phyloP scores from a whole-genome alignment of 441 rosid species.

The Pelargonium myrrhifolium region DNA sequence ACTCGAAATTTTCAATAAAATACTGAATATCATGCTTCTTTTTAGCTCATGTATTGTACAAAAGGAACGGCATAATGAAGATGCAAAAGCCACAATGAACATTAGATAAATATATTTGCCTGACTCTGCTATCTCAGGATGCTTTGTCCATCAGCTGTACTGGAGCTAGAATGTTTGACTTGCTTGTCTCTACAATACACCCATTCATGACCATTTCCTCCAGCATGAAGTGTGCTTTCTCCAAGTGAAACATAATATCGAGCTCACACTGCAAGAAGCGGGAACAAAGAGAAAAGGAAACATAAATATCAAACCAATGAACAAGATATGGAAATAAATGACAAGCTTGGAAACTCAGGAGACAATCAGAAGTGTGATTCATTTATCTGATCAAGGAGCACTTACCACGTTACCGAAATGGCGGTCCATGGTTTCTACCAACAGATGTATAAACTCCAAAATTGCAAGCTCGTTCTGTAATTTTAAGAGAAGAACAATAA shows the following conservation, averaged over 20 bases:
- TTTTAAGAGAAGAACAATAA: neutral
- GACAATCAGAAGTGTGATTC: neutral
- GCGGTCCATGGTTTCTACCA: conserved; percentile 26
- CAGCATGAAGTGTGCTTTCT: conserved; percentile 95
- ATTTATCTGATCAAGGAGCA: neutral
- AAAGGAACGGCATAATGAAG: too few relatives aligned
- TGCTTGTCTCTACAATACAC: conserved; percentile 86
- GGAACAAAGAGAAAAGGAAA: too few relatives aligned
- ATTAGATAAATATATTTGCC: neutral
- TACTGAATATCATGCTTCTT: too few relatives aligned
- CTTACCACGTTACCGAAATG: conserved; percentile 4
- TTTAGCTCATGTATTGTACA: too few relatives aligned
- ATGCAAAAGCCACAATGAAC: too few relatives aligned
- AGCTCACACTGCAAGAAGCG: conserved; percentile 62
- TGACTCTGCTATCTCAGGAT: conserved; percentile 22
- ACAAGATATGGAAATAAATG: neutral
- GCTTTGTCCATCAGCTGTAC: conserved; percentile 75
- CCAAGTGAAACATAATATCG: conserved; percentile 93
- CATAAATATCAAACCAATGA: too few relatives aligned
- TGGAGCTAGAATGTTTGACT: conserved; percentile 61
- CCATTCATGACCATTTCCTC: conserved; percentile 98
- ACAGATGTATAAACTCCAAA: conserved; percentile 83
- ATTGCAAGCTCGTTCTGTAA: conserved; percentile 86
- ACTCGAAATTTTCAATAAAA: too few relatives aligned
- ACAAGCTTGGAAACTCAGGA: conserved; percentile 2